Percentiles rank a stretch among this genome's conserved stretches.
phyloP scores from a whole-genome alignment of 116 monocot genomes.

The Papilionanthe hybrid region DNA sequence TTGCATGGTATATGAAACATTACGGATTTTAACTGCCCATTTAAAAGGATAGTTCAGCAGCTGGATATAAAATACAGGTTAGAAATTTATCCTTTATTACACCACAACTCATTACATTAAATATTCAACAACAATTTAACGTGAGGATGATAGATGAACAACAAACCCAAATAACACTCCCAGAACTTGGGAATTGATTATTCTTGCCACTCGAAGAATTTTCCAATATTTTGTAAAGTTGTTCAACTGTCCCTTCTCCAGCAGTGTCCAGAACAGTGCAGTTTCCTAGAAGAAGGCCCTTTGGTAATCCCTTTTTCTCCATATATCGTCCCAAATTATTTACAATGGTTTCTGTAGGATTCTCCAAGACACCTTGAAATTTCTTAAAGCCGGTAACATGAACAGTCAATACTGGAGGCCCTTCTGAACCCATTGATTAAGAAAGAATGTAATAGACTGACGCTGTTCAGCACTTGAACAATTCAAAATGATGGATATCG shows the following conservation, averaged over 20 bases:
- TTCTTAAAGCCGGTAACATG: slow-evolving; percentile 92
- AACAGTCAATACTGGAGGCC: slow-evolving; percentile 58
- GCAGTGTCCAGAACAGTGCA: slow-evolving; percentile 85
- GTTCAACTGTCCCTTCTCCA: slow-evolving; percentile 62
- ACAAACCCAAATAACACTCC: slow-evolving; percentile 62
- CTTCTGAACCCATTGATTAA: slow-evolving; percentile 84
- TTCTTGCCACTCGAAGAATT: slow-evolving; percentile 26
- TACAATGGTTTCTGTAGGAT: slow-evolving; percentile 88
- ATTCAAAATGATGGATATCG: neutral
- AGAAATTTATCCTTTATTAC: neutral
- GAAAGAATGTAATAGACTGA: neutral
- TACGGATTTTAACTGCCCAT: neutral
- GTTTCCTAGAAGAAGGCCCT: slow-evolving; percentile 74
- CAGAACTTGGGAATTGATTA: slow-evolving; percentile 24
- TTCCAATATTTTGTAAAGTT: slow-evolving; percentile 52
- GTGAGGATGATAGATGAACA: neutral
- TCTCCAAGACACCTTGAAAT: slow-evolving; percentile 87
- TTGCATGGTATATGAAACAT: neutral
- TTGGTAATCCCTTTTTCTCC: slow-evolving; percentile 59
- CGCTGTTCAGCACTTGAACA: neutral
- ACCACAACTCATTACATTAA: neutral
- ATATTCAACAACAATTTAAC: neutral
- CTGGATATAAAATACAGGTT: neutral
- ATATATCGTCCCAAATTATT: slow-evolving; percentile 59
- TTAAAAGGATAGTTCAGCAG: neutral